A percentile compares a stretch with the other conserved stretches of the same genome.
Evolutionary conservation across 495 filamentous ascomycete species (phyloP).

Genomic region (Trichoderma virens): DNA sequence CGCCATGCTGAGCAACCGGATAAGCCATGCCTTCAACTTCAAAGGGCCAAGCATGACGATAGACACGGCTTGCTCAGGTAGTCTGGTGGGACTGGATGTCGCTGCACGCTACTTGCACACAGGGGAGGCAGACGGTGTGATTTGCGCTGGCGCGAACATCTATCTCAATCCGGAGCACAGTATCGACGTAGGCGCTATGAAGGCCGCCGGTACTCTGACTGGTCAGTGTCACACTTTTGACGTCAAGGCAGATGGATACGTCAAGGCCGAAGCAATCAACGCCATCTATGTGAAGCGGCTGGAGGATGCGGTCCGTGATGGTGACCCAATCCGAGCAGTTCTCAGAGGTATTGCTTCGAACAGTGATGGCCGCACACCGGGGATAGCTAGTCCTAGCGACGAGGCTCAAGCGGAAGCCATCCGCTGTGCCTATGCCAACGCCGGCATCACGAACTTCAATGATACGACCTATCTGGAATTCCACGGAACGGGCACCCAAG

Average conservation of each 20-base stretch:
- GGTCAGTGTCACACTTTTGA: constrained; percentile 17
- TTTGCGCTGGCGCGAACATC: constrained; percentile 21
- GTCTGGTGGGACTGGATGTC: constrained; percentile 51
- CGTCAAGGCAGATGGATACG: constrained; percentile 33
- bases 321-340: constrained; percentile 48
- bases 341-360: constrained; percentile 38
- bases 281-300: constrained; percentile 48
- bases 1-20: constrained; percentile 47
- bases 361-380: constrained; percentile 45
- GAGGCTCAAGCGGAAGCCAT: constrained; percentile 55
- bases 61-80: constrained; percentile 83
- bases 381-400: constrained; percentile 55
- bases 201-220: constrained; percentile 33
- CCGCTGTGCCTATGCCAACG: constrained; percentile 47
- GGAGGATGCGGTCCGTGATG: constrained; percentile 40
- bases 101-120: constrained; percentile 71
- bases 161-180: constrained; percentile 27
- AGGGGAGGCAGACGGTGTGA: constrained; percentile 38
- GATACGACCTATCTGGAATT: constrained; percentile 65
- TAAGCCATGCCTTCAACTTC: constrained; percentile 47
- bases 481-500: constrained; percentile 70
- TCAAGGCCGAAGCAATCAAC: constrained; percentile 34
- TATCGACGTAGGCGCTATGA: constrained; percentile 36
- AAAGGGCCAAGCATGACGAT: constrained; percentile 56
- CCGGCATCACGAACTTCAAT: constrained; percentile 48